A percentile compares a stretch with the other conserved stretches of the same genome.
These are phyloP conservation scores for Gossypium herbaceum DNA, from an alignment of 345 rosid species.

Conservation along the genomic window DNA sequence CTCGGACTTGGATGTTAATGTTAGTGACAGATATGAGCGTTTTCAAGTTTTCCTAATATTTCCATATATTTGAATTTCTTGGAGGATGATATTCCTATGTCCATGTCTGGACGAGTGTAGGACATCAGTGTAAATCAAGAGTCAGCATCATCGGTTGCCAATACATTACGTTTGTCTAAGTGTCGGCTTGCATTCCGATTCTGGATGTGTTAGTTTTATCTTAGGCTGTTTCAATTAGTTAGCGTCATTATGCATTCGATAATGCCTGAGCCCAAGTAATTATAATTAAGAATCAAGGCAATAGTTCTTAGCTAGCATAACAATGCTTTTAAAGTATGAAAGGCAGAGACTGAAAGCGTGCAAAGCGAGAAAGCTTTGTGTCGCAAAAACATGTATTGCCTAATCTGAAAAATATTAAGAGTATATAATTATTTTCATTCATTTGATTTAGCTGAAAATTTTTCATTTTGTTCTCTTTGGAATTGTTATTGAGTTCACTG, in stretches of 20 bases:
- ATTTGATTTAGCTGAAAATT: background rate
- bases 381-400: background rate
- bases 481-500: background rate
- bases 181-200: background rate
- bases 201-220: background rate
- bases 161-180: background rate
- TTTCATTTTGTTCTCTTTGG: background rate
- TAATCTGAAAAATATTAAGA: background rate
- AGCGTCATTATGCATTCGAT: background rate
- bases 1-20: background rate
- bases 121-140: background rate
- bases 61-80: background rate
- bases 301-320: background rate
- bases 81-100: background rate
- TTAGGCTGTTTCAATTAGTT: background rate
- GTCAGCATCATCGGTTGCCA: background rate
- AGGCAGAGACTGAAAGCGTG: background rate
- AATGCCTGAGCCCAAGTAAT: background rate
- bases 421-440: background rate
- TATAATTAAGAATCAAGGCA: background rate
- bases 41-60: background rate
- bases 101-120: background rate
- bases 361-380: background rate
- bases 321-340: background rate
- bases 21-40: background rate